A percentile compares a stretch with the other conserved stretches of the same genome.
These are phyloP conservation scores for Barnettozyma hawaiiensis DNA, from an alignment of 1,139 yeast species.

Conservation along the genomic window DNA sequence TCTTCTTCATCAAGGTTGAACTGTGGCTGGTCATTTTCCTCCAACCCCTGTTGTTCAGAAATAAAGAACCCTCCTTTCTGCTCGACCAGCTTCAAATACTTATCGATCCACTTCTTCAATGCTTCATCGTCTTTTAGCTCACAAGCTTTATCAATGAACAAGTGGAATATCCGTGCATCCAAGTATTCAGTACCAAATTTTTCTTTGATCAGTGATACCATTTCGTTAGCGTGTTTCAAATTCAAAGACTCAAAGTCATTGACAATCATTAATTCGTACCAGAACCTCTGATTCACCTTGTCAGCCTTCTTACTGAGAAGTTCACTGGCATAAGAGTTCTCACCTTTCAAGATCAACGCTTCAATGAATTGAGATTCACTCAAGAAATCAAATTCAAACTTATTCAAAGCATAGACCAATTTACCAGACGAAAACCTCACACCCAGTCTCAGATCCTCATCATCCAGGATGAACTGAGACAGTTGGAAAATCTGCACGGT, in stretches of 20 bases:
- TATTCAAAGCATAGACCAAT: conserved; percentile 18
- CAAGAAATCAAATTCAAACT: conserved; percentile 19
- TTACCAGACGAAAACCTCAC: conserved; percentile 18
- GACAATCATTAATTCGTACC: conserved; percentile 34
- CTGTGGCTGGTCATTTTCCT: conserved; percentile 10
- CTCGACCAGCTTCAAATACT: conserved; percentile 9
- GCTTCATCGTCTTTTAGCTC: conserved; percentile 10
- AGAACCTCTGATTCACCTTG: conserved; percentile 32
- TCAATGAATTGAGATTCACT: conserved; percentile 22
- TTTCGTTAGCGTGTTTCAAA: conserved; percentile 26
- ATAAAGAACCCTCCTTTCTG: conserved; percentile 12
- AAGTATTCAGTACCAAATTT: conserved; percentile 12
- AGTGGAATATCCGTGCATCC: conserved; percentile 18
- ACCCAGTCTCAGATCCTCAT: conserved; percentile 12
- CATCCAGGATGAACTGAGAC: conserved; percentile 16
- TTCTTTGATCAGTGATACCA: conserved; percentile 8
- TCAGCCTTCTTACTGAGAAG: conserved; percentile 25
- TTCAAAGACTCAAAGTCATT: conserved; percentile 28
- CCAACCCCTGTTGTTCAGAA: too few relatives aligned
- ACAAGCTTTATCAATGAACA: conserved; percentile 17
- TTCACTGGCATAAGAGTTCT: conserved; percentile 26
- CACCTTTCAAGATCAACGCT: conserved; percentile 27
- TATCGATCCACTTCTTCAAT: conserved; percentile 13
- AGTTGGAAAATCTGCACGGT: conserved; percentile 19
- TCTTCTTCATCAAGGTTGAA: conserved; percentile 16